Conservation (phyloP, 1,284 basidiomycete species). For the Mycena citricolor region DNA sequence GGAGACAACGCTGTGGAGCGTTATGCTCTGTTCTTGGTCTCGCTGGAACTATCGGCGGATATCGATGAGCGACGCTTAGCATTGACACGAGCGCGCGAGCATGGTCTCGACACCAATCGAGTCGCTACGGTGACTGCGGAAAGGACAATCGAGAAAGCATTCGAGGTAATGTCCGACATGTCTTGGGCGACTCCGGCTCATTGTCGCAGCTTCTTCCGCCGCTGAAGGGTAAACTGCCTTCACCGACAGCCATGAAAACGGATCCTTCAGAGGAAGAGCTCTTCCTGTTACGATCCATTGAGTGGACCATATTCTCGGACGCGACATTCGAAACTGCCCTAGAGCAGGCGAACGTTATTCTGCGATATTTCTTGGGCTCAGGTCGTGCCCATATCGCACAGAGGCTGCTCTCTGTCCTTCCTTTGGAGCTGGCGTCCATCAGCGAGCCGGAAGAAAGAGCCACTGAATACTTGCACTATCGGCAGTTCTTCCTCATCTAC, state of each 20-base stretch:
- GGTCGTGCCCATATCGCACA: conserved; percentile 76
- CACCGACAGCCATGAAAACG: conserved; percentile 51
- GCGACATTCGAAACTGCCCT: conserved; percentile 78
- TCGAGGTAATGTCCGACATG: conserved; percentile 47
- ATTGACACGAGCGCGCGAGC: conserved; percentile 76
- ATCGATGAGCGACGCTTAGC: conserved; percentile 70
- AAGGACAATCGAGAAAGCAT: conserved; percentile 71
- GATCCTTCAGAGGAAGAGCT: conserved; percentile 58
- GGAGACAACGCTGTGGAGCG: conserved; percentile 91
- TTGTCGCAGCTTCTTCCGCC: conserved; percentile 49
- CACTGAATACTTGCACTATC: conserved; percentile 71
- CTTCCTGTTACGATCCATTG: conserved; percentile 82
- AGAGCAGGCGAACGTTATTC: conserved; percentile 80
- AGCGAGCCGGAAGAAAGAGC: conserved; percentile 60
- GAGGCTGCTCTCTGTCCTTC: conserved; percentile 63
- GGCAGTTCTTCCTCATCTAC: conserved; percentile 74
- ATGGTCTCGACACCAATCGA: conserved; percentile 78
- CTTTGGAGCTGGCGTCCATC: conserved; percentile 60
- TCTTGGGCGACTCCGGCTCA: conserved; percentile 8
- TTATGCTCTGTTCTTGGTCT: conserved; percentile 89
- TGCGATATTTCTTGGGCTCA: conserved; percentile 83
- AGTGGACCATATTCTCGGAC: conserved; percentile 88
- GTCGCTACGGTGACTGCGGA: conserved; percentile 86
- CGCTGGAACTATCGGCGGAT: conserved; percentile 72
- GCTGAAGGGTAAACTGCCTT: conserved; percentile 61